Conservation (phyloP, 768 basidiomycete genomes). For the Auricularia cornea region DNA sequence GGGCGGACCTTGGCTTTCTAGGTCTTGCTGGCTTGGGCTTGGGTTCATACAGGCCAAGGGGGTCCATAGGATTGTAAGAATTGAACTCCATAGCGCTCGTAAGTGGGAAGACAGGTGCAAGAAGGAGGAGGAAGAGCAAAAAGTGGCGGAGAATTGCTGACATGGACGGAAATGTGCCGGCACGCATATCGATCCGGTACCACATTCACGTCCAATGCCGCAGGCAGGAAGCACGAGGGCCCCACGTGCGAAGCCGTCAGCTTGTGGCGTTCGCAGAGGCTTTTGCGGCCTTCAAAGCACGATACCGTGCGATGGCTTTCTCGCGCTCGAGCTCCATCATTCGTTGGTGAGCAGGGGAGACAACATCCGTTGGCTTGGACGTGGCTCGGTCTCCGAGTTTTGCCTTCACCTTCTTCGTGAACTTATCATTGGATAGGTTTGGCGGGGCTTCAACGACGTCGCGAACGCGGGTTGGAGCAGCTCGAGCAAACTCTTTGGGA, state of each 20-base stretch:
- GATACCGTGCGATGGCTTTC: slow-evolving; percentile 55
- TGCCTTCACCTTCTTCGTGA: slow-evolving; percentile 11
- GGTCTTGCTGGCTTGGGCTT: too few relatives aligned
- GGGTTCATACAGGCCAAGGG: too few relatives aligned
- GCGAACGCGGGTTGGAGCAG: slow-evolving; percentile 55
- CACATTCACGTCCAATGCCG: too few relatives aligned
- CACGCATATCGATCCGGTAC: too few relatives aligned
- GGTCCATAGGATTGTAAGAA: too few relatives aligned
- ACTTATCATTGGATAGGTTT: slow-evolving; percentile 25
- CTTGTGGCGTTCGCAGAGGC: background rate
- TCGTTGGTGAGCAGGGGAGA: slow-evolving; percentile 67
- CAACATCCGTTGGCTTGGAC: slow-evolving; percentile 33
- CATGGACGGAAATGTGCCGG: too few relatives aligned
- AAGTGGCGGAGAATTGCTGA: too few relatives aligned
- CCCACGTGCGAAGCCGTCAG: background rate
- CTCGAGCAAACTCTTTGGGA: slow-evolving; percentile 10
- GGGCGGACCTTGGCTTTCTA: too few relatives aligned
- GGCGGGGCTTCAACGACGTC: slow-evolving; percentile 67
- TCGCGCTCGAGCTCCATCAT: slow-evolving; percentile 74
- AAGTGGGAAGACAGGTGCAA: too few relatives aligned
- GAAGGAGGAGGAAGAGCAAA: too few relatives aligned
- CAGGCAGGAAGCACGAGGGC: too few relatives aligned
- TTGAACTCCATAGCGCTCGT: too few relatives aligned
- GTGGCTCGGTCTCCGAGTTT: slow-evolving; percentile 14
- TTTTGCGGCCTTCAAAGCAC: slow-evolving; percentile 55